These are phyloP conservation scores for Phycomyces nitens DNA, from an alignment of 192 early-diverging fungal genomes.

Conservation along the genomic window DNA sequence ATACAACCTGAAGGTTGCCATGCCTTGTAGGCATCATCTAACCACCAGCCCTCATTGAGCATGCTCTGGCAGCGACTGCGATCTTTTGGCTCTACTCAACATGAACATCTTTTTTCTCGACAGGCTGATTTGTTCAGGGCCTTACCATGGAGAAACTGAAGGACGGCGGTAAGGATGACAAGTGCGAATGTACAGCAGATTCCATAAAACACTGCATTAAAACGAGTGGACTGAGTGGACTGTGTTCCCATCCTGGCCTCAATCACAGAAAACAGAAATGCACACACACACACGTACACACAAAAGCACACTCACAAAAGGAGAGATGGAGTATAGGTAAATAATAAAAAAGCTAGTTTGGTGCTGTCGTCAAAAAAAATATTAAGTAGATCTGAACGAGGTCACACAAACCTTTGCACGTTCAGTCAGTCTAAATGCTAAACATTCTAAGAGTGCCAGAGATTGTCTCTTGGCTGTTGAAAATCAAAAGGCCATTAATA, in stretches of 20 bases:
- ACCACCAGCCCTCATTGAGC: constrained; percentile 53
- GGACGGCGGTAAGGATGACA: not conserved
- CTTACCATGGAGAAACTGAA: constrained; percentile 13
- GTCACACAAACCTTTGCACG: not conserved
- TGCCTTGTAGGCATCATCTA: constrained; percentile 33
- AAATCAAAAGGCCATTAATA: too few species aligned
- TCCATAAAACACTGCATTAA: not conserved
- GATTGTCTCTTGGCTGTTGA: too few species aligned
- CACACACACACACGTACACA: too few species aligned
- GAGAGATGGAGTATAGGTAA: too few species aligned
- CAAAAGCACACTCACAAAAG: too few species aligned
- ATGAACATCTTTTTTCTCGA: not conserved
- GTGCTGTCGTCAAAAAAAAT: not conserved
- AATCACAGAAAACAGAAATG: too few species aligned
- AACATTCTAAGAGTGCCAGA: too few species aligned
- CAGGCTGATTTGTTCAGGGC: not conserved
- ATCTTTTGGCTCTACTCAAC: constrained; percentile 37
- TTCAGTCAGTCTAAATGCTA: too few species aligned
- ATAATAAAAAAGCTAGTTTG: too few species aligned
- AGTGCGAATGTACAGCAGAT: not conserved
- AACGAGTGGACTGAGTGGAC: not conserved
- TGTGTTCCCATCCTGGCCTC: not conserved
- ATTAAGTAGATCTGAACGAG: not conserved
- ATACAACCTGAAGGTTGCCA: constrained; percentile 65
- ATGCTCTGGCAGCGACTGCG: constrained; percentile 39